These are phyloP conservation scores for Chimonanthus praecox DNA, from an alignment of 164 flowering plant genomes.

Conservation along the genomic window DNA sequence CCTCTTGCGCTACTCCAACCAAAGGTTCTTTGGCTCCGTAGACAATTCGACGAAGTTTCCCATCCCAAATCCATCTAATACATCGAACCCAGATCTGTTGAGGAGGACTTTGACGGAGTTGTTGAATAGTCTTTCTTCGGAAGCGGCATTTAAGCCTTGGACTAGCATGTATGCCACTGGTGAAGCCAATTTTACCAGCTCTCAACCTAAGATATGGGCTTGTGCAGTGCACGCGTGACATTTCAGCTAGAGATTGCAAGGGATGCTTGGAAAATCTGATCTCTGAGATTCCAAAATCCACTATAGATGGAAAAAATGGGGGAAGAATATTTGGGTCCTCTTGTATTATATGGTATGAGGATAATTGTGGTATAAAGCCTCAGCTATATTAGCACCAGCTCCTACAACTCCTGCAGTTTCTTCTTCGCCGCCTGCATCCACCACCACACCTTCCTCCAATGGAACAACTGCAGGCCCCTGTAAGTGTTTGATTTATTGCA, in stretches of 20 bases:
- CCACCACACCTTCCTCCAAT: no score
- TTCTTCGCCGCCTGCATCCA: no score
- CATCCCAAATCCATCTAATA: conserved; percentile 7
- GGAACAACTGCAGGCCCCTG: no score
- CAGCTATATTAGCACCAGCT: neutral
- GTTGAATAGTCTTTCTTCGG: conserved; percentile 11
- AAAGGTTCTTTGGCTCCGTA: conserved; percentile 10
- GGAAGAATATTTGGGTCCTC: conserved; percentile 26
- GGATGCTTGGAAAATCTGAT: conserved; percentile 16
- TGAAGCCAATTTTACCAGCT: neutral
- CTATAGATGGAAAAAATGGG: conserved; percentile 14
- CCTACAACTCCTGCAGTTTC: neutral
- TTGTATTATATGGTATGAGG: conserved; percentile 37
- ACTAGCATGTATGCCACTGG: conserved; percentile 22
- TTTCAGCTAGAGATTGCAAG: conserved; percentile 21
- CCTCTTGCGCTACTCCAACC: conserved; percentile 26
- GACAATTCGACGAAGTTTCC: no score
- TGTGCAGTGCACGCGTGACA: conserved; percentile 36
- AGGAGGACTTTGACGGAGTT: conserved; percentile 6
- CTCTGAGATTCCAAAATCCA: conserved; percentile 9
- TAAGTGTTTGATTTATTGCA: no score
- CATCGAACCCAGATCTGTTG: conserved; percentile 15
- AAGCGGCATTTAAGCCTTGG: conserved; percentile 15
- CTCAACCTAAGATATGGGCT: conserved; percentile 21
- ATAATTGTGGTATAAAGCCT: conserved; percentile 13